Conservation (phyloP, 768 basidiomycete species). For the Lepiota brunneoincarnata region DNA sequence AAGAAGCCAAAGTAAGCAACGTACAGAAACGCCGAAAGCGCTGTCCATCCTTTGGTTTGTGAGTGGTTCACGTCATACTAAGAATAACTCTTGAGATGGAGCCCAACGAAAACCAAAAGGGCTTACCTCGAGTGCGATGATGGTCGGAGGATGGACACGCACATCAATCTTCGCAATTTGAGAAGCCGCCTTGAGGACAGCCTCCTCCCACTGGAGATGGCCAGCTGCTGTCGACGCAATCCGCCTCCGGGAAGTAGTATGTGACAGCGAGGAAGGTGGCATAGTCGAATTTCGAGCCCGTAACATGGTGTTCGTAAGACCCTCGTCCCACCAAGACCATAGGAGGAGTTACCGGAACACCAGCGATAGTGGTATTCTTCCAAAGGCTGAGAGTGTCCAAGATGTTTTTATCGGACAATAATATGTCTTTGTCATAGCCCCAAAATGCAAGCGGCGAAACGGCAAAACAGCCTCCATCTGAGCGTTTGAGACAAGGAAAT, state of each 20-base stretch:
- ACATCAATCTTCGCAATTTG: slow-evolving; percentile 28
- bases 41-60: slow-evolving; percentile 46
- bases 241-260: slow-evolving; percentile 77
- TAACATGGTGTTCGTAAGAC: slow-evolving; percentile 45
- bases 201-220: slow-evolving; percentile 62
- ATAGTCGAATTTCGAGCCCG: slow-evolving; percentile 51
- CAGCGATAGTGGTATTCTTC: slow-evolving; percentile 56
- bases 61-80: slow-evolving; percentile 56
- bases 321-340: slow-evolving; percentile 80
- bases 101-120: neutral
- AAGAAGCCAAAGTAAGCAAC: slow-evolving; percentile 75
- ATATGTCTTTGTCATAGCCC: slow-evolving; percentile 54
- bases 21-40: slow-evolving; percentile 70
- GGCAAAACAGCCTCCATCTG: slow-evolving; percentile 59
- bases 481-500: slow-evolving; percentile 52
- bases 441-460: slow-evolving; percentile 77
- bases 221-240: slow-evolving; percentile 63
- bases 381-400: slow-evolving; percentile 53
- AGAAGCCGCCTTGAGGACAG: slow-evolving; percentile 39
- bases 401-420: slow-evolving; percentile 55
- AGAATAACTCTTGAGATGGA: slow-evolving; percentile 11
- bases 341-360: slow-evolving; percentile 62
- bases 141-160: slow-evolving; percentile 33
- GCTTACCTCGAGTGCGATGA: slow-evolving; percentile 47
- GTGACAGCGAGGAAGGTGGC: slow-evolving; percentile 76